Conservation (phyloP, 129 eudicot species). For the Kitagawia praeruptora region DNA sequence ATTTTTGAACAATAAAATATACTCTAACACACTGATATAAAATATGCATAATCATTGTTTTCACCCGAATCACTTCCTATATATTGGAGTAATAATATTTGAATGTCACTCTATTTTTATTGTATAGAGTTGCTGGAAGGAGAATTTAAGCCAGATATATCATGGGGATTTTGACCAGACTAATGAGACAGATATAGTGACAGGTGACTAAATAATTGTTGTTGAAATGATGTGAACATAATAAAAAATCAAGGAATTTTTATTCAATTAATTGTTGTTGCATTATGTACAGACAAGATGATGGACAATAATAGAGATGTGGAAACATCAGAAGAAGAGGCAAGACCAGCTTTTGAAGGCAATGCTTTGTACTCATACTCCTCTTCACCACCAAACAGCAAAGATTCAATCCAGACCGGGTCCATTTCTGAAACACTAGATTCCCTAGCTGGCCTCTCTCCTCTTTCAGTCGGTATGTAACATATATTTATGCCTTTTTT, state of each 20-base stretch:
- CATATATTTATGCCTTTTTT: conserved; percentile 9
- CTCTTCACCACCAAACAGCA: conserved; percentile 53
- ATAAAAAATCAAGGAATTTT: not conserved
- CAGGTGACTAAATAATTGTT: not conserved
- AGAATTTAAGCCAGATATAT: not conserved
- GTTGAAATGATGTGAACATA: not conserved
- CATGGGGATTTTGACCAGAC: not conserved
- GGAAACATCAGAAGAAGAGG: not conserved
- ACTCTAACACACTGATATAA: too few species aligned
- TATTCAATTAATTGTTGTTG: not conserved
- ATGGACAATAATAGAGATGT: not conserved
- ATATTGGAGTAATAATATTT: not conserved
- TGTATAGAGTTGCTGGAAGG: conserved; percentile 16
- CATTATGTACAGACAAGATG: not conserved
- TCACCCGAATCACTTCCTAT: too few species aligned
- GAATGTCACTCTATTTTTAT: not conserved
- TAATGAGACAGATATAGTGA: not conserved
- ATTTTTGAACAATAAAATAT: too few species aligned
- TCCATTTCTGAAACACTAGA: conserved; percentile 28
- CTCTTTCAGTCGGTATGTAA: conserved; percentile 11
- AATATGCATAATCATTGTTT: too few species aligned
- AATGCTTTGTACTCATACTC: conserved; percentile 15
- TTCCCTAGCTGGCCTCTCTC: conserved; percentile 26
- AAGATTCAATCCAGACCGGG: conserved; percentile 24
- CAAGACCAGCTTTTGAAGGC: conserved; percentile 1